A percentile compares a stretch with the other conserved stretches of the same genome.
Conservation (phyloP, 2,329 filamentous ascomycete species). For the Colletotrichum sublineola region DNA sequence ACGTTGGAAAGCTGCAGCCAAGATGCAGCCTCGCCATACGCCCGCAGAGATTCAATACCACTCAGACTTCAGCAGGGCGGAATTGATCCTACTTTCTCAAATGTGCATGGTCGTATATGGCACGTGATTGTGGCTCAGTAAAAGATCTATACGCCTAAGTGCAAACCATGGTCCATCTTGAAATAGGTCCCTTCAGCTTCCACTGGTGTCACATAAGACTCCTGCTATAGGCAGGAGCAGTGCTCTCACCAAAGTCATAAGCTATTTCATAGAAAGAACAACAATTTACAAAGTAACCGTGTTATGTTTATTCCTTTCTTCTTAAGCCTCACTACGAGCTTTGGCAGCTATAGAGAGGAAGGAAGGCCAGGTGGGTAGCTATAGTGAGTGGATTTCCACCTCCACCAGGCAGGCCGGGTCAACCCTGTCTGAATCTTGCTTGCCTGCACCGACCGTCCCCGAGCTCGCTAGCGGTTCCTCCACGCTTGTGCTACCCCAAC, state of each 20-base stretch:
- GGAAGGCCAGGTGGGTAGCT: not conserved
- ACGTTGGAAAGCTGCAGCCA: too few species aligned
- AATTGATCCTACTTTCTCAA: too few species aligned
- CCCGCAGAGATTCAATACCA: too few species aligned
- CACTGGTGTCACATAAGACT: not conserved
- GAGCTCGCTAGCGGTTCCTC: constrained; percentile 9
- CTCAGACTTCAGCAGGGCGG: too few species aligned
- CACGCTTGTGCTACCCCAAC: constrained; percentile 12
- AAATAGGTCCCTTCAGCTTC: too few species aligned
- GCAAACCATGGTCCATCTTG: too few species aligned
- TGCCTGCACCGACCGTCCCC: constrained; percentile 1
- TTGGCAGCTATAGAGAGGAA: not conserved
- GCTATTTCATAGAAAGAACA: rapidly evolving
- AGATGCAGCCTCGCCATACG: too few species aligned
- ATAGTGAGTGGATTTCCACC: not conserved
- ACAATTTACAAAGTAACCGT: not conserved
- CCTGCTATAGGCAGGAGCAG: not conserved
- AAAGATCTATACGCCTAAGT: too few species aligned
- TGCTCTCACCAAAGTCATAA: rapidly evolving
- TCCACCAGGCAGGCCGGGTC: not conserved
- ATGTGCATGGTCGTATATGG: too few species aligned
- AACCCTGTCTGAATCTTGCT: constrained; percentile 9
- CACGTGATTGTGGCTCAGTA: too few species aligned
- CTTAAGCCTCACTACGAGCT: too few species aligned
- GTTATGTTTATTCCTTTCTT: not conserved